phyloP scores from a whole-genome alignment of 192 early-diverging fungal genomes.

The Allomyces javanicus region DNA sequence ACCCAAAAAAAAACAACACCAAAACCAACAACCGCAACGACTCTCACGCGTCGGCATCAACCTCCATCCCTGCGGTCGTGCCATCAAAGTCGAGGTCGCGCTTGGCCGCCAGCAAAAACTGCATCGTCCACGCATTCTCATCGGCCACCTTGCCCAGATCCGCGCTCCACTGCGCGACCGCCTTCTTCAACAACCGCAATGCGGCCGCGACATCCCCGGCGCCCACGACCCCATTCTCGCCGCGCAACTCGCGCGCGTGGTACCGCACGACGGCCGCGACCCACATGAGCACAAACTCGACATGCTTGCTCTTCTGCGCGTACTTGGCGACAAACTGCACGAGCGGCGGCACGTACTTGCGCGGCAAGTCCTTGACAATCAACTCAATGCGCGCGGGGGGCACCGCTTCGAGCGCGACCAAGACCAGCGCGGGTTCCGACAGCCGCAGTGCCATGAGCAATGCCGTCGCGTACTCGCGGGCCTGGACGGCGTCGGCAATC shows the following conservation, averaged over 20 bases:
- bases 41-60: too few relatives aligned
- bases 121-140: background rate
- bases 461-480: slow-evolving; percentile 64
- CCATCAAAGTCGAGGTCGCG: background rate
- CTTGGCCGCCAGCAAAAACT: background rate
- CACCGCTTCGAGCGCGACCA: slow-evolving; percentile 56
- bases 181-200: background rate
- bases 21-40: too few relatives aligned
- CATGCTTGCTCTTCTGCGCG: slow-evolving; percentile 58
- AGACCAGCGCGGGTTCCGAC: slow-evolving; percentile 61
- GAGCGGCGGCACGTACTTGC: slow-evolving; percentile 68
- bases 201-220: background rate
- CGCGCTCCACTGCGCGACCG: background rate
- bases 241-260: slow-evolving; percentile 39
- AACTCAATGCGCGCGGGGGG: slow-evolving; percentile 55
- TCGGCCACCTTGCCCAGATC: background rate
- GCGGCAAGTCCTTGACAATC: slow-evolving; percentile 60
- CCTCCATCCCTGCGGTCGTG: too few relatives aligned
- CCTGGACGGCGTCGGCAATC: slow-evolving; percentile 49
- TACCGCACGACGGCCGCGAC: slow-evolving; percentile 44
- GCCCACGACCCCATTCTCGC: slow-evolving; percentile 6
- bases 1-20: too few relatives aligned
- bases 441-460: slow-evolving; percentile 86
- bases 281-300: slow-evolving; percentile 84
- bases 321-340: slow-evolving; percentile 60